Conservation (phyloP, 495 filamentous ascomycete species). For the Penicillium cinerascens region DNA sequence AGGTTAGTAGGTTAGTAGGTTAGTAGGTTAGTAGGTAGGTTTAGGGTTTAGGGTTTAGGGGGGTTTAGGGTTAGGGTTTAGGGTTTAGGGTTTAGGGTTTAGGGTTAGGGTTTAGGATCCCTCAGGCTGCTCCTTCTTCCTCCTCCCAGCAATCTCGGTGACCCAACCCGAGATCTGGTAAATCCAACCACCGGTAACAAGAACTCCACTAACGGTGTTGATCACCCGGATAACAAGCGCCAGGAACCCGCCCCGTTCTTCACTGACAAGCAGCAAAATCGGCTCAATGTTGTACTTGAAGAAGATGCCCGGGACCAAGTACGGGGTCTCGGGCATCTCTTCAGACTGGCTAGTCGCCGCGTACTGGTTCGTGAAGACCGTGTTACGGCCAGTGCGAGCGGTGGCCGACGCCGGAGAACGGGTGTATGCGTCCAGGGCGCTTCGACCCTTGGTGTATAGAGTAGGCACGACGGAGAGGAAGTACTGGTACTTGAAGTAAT, state of each 20-base stretch:
- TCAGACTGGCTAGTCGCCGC: slow-evolving; percentile 84
- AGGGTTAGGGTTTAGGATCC: no score
- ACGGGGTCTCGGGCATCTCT: slow-evolving; percentile 58
- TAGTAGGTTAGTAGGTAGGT: no score
- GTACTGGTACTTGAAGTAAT: slow-evolving; percentile 98
- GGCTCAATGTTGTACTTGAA: slow-evolving; percentile 99
- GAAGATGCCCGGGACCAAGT: slow-evolving; percentile 82
- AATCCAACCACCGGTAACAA: slow-evolving; percentile 60
- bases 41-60: no score
- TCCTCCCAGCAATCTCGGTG: no score
- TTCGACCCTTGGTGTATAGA: slow-evolving; percentile 68
- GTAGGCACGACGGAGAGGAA: slow-evolving; percentile 96
- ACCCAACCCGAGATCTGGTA: slow-evolving; percentile 61
- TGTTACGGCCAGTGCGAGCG: neutral
- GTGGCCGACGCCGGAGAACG: no score
- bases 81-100: no score
- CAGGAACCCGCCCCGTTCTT: slow-evolving; percentile 72
- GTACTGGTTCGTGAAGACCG: slow-evolving; percentile 92
- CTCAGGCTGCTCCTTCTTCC: no score
- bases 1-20: no score
- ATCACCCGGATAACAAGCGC: slow-evolving; percentile 71
- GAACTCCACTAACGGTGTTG: slow-evolving; percentile 60
- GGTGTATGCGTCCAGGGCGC: slow-evolving; percentile 43
- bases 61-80: no score
- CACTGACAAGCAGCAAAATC: slow-evolving; percentile 78